Evolutionary conservation across 1,139 yeast genomes (phyloP), one percentile per base, ranked within the genome.

Genomic region (Debaryomycetaceae sp.): DNA sequence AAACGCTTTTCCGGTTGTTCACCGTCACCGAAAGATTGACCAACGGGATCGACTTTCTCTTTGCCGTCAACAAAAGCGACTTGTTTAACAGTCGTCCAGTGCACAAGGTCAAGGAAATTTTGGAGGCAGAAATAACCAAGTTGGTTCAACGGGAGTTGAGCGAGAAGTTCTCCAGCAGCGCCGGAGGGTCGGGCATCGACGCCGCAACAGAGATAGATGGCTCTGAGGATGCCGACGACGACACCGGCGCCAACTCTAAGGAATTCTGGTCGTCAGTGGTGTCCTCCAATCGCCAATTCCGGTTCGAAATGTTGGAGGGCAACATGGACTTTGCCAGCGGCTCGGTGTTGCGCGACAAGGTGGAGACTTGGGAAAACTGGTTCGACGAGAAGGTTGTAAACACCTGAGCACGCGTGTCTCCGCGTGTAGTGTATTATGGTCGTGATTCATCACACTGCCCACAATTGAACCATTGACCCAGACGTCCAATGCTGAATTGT

Each of bases 1-100:
- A 69, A 35, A 72, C 73, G 37, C 52, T 83, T 36, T 69, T 77
- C 47, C 69, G 71, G 32, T 57, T 82, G 23, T 57, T 82, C 27
- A 58, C 70, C 14, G 49, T 68, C 16, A 75, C 85, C 2, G 93
- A 83, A 47, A 58, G 65, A 29, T 59, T 66, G 34, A 75, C 78
- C 13, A 71, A 62, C 40, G 93, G 93, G 2, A 67, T 82, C 12
- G 91, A 83, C 49, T 62, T 81, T 31, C 60, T 84, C 35, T 61
- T 89, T 43, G 93, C 89, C 18, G 76, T 89, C 37, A 91, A 89
- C 59, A 88, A 88, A 51, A 71, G 71, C 27, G 97, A 91, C 48
- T 71, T 80, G 30, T 91, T 91, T 59, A 85, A 85, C 43, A 75
- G 94, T 12, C 72, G 85, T 41, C 91, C 93, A 13, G 66, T 78